Conservation (phyloP, 2,329 filamentous ascomycete genomes). For the Esteya vermicola region DNA sequence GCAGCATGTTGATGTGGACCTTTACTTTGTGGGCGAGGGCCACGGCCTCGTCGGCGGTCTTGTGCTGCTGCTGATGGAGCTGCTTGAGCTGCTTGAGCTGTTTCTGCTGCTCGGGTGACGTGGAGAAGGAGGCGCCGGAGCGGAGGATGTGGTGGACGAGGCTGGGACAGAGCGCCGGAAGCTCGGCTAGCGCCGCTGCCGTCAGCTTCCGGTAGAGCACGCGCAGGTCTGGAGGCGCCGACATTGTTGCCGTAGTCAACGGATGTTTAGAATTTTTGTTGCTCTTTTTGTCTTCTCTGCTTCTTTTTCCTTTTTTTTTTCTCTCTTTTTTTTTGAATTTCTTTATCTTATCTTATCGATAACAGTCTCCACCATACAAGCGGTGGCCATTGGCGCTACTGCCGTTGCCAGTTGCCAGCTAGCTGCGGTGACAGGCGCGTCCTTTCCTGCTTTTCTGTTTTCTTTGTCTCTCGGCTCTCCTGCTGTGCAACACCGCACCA, state of each 20-base stretch:
- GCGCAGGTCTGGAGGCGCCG: constrained; percentile 42
- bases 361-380: too few species aligned
- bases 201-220: constrained; percentile 57
- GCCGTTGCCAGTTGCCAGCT: too few species aligned
- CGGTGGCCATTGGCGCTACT: too few species aligned
- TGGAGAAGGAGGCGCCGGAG: constrained; percentile 47
- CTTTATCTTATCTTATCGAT: neutral
- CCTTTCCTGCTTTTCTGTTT: too few species aligned
- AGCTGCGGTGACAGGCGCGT: too few species aligned
- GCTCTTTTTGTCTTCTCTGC: neutral
- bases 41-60: constrained; percentile 47
- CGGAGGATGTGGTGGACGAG: constrained; percentile 47
- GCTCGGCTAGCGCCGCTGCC: constrained; percentile 54
- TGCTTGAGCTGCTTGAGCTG: too few species aligned
- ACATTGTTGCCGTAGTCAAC: constrained; percentile 12
- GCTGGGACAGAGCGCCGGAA: constrained; percentile 58
- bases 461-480: neutral
- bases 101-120: constrained; percentile 37
- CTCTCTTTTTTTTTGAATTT: neutral
- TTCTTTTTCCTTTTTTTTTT: neutral
- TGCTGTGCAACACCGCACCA: neutral
- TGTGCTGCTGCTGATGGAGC: too few species aligned
- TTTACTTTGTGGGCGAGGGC: constrained; percentile 71
- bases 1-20: constrained; percentile 59
- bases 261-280: neutral